phyloP scores from a whole-genome alignment of 2,329 filamentous ascomycete genomes.

The Botryotinia globosa region DNA sequence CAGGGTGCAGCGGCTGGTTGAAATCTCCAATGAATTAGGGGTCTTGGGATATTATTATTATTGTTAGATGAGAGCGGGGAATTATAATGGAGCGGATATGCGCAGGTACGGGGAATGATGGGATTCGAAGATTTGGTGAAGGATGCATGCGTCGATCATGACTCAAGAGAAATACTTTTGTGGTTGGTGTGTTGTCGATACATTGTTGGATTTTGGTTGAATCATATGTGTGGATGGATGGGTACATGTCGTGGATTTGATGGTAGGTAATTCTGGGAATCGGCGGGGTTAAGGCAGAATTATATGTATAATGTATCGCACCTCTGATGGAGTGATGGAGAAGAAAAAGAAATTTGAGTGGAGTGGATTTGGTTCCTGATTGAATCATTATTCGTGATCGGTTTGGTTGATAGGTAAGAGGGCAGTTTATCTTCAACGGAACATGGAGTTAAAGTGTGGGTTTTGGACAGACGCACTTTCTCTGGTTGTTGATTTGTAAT shows the following conservation, averaged over 20 bases:
- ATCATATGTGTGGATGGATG: no score
- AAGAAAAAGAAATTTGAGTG: neutral
- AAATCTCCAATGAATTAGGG: neutral
- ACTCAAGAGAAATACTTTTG: neutral
- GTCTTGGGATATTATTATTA: neutral
- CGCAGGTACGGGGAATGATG: neutral
- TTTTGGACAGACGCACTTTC: neutral
- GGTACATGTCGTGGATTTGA: neutral
- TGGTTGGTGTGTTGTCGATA: constrained; percentile 2
- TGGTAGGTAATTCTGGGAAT: neutral
- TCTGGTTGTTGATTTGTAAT: neutral
- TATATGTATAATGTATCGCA: neutral
- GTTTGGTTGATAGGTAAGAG: neutral
- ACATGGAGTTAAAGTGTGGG: neutral
- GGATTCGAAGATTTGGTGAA: neutral
- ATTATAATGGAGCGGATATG: neutral
- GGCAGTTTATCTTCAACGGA: neutral
- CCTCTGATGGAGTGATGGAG: neutral
- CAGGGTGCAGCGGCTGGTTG: neutral
- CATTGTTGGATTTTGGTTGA: neutral
- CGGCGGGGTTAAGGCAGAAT: no score
- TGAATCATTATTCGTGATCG: neutral
- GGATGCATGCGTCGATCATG: no score
- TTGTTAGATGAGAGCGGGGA: neutral
- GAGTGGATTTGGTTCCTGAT: neutral